A percentile compares a stretch with the other conserved stretches of the same genome.
phyloP scores from a whole-genome alignment of 306 rosid species.

The Morella rubra region DNA sequence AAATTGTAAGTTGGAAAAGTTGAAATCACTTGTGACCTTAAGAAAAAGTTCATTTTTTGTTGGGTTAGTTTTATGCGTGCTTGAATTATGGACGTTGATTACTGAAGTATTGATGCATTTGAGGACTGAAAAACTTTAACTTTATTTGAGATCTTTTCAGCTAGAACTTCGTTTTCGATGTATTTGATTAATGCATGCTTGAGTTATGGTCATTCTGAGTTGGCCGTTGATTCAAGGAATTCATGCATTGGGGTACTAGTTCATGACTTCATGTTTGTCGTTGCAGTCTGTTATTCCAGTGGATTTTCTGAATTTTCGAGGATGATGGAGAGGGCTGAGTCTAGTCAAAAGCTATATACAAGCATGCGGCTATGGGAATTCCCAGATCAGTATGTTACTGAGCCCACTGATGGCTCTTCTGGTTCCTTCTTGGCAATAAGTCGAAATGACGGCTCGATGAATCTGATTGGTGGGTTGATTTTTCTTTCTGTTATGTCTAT shows the following conservation, averaged over 20 bases:
- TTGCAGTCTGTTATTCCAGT: conserved; percentile 19
- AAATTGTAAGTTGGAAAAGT: not conserved
- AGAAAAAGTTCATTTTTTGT: too few species aligned
- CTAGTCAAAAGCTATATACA: conserved; percentile 76
- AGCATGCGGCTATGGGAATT: conserved; percentile 94
- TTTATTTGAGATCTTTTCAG: not conserved
- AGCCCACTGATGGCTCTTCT: conserved; percentile 91
- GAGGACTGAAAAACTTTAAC: not conserved
- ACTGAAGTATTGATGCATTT: not conserved
- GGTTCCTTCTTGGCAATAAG: conserved; percentile 73
- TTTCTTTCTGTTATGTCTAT: conserved; percentile 5
- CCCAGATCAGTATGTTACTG: conserved; percentile 80
- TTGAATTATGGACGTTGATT: not conserved
- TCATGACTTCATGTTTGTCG: not conserved
- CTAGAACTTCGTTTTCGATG: not conserved
- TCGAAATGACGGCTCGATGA: conserved; percentile 79
- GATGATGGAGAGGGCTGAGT: conserved; percentile 88
- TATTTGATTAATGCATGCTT: not conserved
- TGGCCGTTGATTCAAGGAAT: not conserved
- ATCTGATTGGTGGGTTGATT: conserved; percentile 59
- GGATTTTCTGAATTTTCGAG: conserved; percentile 26
- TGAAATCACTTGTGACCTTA: not conserved
- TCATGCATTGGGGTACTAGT: not conserved
- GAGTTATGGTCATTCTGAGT: not conserved
- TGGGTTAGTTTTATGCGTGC: not conserved